Evolutionary conservation across 2,329 filamentous ascomycete species (phyloP).

Genomic region (Colletotrichum godetiae): DNA sequence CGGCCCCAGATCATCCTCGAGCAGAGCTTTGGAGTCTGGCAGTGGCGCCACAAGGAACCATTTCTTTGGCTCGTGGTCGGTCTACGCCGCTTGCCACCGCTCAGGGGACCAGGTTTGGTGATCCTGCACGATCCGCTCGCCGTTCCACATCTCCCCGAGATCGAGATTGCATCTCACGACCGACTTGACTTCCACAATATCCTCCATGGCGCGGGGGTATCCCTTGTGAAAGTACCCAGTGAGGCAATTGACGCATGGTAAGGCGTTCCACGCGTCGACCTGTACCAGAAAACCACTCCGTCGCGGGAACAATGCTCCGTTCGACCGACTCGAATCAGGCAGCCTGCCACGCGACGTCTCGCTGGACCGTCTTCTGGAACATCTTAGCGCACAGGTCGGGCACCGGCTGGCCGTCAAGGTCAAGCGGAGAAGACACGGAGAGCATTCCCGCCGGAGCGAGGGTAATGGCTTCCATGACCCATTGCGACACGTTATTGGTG

Average conservation of each 20-base stretch:
- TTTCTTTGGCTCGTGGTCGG: not conserved
- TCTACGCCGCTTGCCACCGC: not conserved
- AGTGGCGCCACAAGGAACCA: not conserved
- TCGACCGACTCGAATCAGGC: not conserved
- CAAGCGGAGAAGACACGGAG: not conserved
- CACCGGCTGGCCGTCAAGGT: not conserved
- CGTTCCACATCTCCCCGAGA: not conserved
- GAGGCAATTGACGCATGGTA: no score
- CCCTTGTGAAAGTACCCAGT: not conserved
- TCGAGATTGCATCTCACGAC: not conserved
- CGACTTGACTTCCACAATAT: rapidly evolving
- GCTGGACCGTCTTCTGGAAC: not conserved
- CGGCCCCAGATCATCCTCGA: not conserved
- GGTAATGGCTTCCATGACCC: constrained; percentile 8
- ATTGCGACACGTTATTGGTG: not conserved
- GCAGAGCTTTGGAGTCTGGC: not conserved
- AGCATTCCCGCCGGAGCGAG: constrained; percentile 7
- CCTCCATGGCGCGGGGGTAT: not conserved
- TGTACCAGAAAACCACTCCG: no score
- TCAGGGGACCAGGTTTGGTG: not conserved
- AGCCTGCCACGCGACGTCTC: constrained; percentile 5
- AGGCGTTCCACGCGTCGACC: no score
- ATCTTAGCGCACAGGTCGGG: not conserved
- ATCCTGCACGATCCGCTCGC: not conserved
- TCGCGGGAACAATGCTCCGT: not conserved